A percentile compares a stretch with the other conserved stretches of the same genome.
Evolutionary conservation across 768 basidiomycete species (phyloP).

Genomic region (Sarcodon sp.): DNA sequence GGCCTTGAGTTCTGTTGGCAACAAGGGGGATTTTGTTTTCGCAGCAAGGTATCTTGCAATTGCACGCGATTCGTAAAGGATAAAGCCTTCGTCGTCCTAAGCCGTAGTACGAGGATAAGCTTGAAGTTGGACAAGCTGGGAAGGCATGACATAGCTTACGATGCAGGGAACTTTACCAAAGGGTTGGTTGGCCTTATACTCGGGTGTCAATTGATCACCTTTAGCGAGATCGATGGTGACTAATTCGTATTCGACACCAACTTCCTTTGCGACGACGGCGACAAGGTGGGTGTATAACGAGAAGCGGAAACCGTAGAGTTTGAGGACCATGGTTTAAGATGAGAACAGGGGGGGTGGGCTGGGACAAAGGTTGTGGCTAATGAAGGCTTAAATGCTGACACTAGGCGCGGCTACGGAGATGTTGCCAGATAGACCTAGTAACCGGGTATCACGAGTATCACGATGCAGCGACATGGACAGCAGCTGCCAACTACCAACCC

Average conservation of each 20-base stretch:
- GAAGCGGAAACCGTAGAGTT: slow-evolving; percentile 17
- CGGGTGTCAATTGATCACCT: slow-evolving; percentile 31
- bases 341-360: not conserved
- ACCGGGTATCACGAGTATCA: too few species aligned
- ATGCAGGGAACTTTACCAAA: slow-evolving; percentile 54
- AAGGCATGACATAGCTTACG: slow-evolving; percentile 5
- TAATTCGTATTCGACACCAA: slow-evolving; percentile 41
- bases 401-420: not conserved
- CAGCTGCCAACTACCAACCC: too few species aligned
- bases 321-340: slow-evolving; percentile 19
- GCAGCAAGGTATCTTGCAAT: slow-evolving; percentile 44
- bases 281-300: slow-evolving; percentile 43
- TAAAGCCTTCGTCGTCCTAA: slow-evolving; percentile 45
- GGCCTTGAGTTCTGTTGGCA: slow-evolving; percentile 15
- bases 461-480: too few species aligned
- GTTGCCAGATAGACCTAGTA: not conserved
- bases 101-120: too few species aligned
- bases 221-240: slow-evolving; percentile 27
- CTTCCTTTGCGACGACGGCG: slow-evolving; percentile 38
- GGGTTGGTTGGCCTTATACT: slow-evolving; percentile 37
- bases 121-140: too few species aligned
- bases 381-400: too few species aligned
- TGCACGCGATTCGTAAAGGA: slow-evolving; percentile 50
- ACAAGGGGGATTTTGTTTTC: slow-evolving; percentile 20
- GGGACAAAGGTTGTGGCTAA: not conserved